Conservation (phyloP, 768 basidiomycete genomes). For the Boletus insuetus region DNA sequence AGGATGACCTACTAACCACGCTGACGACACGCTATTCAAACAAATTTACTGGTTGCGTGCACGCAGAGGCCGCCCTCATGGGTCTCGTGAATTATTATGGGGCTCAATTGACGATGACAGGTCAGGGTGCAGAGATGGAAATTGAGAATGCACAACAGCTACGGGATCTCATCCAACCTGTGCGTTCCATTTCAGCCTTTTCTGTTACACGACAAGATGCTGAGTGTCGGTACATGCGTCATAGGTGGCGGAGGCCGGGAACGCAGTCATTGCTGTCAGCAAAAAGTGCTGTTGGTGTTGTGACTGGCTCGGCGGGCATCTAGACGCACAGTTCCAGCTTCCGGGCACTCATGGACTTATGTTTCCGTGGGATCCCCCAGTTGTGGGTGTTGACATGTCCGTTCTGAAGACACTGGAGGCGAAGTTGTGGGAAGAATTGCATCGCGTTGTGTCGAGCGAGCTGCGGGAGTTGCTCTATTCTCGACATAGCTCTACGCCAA, state of each 20-base stretch:
- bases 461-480: not conserved
- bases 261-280: not conserved
- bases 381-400: not conserved
- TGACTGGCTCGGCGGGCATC: not conserved
- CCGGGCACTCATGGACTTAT: not conserved
- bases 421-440: not conserved
- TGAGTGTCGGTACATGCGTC: no score
- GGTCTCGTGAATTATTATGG: not conserved
- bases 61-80: not conserved
- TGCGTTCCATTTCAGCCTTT: not conserved
- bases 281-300: constrained; percentile 2
- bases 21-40: not conserved
- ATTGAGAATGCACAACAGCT: not conserved
- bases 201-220: no score
- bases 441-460: not conserved
- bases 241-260: not conserved
- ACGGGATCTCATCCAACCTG: not conserved
- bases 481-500: not conserved
- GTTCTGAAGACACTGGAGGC: not conserved
- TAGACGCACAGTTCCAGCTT: not conserved
- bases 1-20: not conserved
- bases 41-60: not conserved
- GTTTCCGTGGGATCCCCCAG: not conserved
- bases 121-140: no score
- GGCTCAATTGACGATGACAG: no score